Base-by-base conservation (phyloP, 805 yeast genomes). In the Candida dendrica region DNA sequence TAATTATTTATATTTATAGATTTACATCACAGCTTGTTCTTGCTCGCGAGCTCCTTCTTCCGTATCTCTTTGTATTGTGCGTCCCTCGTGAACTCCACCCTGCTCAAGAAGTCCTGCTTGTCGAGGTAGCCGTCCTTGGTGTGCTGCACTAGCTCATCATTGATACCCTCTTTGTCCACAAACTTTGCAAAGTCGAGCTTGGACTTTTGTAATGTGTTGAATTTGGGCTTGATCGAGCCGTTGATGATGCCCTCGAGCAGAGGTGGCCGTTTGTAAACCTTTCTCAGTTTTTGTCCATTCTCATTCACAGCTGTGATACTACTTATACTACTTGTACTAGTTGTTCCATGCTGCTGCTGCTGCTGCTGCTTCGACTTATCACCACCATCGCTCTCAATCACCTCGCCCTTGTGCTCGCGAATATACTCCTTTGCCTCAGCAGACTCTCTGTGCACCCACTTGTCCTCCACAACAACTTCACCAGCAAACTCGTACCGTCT, bases 161-260 rank as follows among this genome's bases (percentile, higher is more conserved):
- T 72, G 37, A 93, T 81, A 42, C 89, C 89, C 48, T 81, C 80
- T 49, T 84, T 74, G 63, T 91, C 97, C 26, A 93, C 96, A 64
- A 85, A 89, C 37, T 85, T 78, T 1, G 95, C 95, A 95, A 98
- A 93, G 63, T 93, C 98, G 39, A 93, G 69, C 47, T 95, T 71
- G 1, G 95, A 85, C 63, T 93, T 93, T 59, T 93, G 98, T 48
- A 93, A 67, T 0, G 98, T 93, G 19, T 95, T 85, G 47, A 93
- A 69, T 58, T 88, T 91, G 27, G 86, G 79, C 50, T 84, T 80
- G 48, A 82, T 77, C 3, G 84, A 71, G 10, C 81, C 74, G 36
- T 77, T 67, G 37, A 88, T 74, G 31, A 89, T 89, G 43, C 82
- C 86, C 57, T 85, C 90, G 7, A 89, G 65, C 26, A 87, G 64